A percentile compares a stretch with the other conserved stretches of the same genome.
phyloP scores from a whole-genome alignment of 176 grass and related monocot genomes.

The Otatea glauca region DNA sequence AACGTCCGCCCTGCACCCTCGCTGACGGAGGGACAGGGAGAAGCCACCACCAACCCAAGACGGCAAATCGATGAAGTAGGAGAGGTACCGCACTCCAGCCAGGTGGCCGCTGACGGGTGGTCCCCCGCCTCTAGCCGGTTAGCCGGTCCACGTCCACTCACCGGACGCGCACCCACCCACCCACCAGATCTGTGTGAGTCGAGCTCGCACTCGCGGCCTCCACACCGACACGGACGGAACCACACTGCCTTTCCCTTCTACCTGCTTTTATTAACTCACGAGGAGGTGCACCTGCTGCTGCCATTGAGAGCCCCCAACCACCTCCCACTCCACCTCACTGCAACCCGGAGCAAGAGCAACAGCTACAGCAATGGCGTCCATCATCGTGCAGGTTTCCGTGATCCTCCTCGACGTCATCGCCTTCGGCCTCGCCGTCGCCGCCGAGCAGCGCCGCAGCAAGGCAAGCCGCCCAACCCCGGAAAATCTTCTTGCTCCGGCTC shows the following conservation, averaged over 20 bases:
- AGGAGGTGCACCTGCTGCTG: background rate
- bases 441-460: slow-evolving; percentile 92
- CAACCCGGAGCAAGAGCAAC: background rate
- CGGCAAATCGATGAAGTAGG: too few relatives aligned
- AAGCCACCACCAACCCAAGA: too few relatives aligned
- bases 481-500: background rate
- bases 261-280: slow-evolving; percentile 6
- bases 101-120: slow-evolving; percentile 8
- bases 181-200: background rate
- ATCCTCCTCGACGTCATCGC: slow-evolving; percentile 78
- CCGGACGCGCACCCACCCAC: background rate
- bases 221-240: slow-evolving; percentile 39
- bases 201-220: background rate
- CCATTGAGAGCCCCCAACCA: background rate
- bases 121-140: background rate
- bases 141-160: slow-evolving; percentile 27
- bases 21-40: too few relatives aligned
- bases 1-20: too few relatives aligned
- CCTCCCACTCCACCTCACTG: background rate
- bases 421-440: slow-evolving; percentile 85
- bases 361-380: slow-evolving; percentile 50
- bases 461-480: background rate
- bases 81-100: too few relatives aligned
- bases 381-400: slow-evolving; percentile 68
- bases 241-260: background rate